Percentiles rank a stretch among this genome's conserved stretches.
These are phyloP conservation scores for Kockiozyma suomiensis DNA, from an alignment of 805 yeast species.

Conservation along the genomic window DNA sequence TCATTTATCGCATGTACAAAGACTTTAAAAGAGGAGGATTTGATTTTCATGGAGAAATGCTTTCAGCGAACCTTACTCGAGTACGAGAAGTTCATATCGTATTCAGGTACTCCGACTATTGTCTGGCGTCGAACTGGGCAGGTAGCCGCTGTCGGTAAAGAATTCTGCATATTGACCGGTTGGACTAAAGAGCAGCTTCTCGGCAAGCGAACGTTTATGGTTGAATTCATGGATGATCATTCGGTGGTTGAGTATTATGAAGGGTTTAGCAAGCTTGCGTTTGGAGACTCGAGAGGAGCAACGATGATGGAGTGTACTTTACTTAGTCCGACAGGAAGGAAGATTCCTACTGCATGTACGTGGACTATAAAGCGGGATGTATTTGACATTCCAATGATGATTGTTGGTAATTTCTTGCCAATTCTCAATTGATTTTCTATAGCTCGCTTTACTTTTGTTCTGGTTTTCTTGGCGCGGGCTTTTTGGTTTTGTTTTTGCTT, in stretches of 20 bases:
- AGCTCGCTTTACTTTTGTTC: background rate
- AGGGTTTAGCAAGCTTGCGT: constrained; percentile 79
- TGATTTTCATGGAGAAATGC: constrained; percentile 94
- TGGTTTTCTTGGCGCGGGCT: background rate
- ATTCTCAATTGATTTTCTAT: constrained; percentile 48
- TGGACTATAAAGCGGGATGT: constrained; percentile 95
- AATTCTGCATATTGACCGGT: constrained; percentile 86
- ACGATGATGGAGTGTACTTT: constrained; percentile 87
- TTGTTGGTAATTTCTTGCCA: constrained; percentile 90
- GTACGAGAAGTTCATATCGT: constrained; percentile 78
- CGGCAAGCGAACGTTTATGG: constrained; percentile 68
- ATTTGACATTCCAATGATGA: constrained; percentile 96
- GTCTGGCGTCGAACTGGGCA: constrained; percentile 97
- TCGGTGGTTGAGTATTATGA: constrained; percentile 87
- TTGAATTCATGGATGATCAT: constrained; percentile 69
- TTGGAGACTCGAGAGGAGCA: constrained; percentile 86
- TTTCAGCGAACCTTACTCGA: constrained; percentile 90
- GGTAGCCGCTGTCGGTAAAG: constrained; percentile 92
- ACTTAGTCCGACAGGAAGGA: constrained; percentile 52
- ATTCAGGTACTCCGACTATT: constrained; percentile 90
- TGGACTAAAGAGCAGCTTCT: constrained; percentile 77
- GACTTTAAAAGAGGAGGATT: constrained; percentile 83
- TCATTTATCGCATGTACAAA: constrained; percentile 91
- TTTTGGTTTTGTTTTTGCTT: no score
- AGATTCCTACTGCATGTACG: constrained; percentile 73